phyloP scores from a whole-genome alignment of 2,329 filamentous ascomycete genomes.

The Aspergillus ibericus region DNA sequence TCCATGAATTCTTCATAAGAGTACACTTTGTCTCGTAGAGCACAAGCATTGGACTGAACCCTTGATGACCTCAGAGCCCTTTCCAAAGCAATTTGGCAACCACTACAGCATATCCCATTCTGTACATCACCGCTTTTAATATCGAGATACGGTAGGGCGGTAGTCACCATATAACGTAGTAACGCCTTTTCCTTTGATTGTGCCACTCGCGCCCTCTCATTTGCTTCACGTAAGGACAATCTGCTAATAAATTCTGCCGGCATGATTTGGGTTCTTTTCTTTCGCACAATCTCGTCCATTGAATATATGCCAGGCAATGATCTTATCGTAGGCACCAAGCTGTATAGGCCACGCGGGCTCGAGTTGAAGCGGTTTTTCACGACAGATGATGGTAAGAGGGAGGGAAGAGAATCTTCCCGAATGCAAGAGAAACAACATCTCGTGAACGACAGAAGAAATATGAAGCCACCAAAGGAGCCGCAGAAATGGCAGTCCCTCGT shows the following conservation, averaged over 20 bases:
- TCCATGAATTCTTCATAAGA: not conserved
- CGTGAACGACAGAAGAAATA: constrained; percentile 3
- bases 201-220: not conserved
- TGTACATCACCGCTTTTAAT: not conserved
- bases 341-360: not conserved
- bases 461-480: not conserved
- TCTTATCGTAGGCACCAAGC: not conserved
- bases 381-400: not conserved
- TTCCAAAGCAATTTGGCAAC: constrained; percentile 6
- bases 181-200: not conserved
- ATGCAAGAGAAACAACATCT: constrained; percentile 5
- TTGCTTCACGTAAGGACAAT: not conserved
- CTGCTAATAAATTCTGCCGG: not conserved
- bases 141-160: not conserved
- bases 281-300: not conserved
- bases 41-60: not conserved
- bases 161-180: not conserved
- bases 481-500: constrained; percentile 2
- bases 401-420: not conserved
- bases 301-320: constrained; percentile 2
- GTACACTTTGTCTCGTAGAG: not conserved
- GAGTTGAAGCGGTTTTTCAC: not conserved
- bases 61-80: not conserved
- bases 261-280: not conserved
- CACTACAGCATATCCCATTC: constrained; percentile 4